phyloP scores from a whole-genome alignment of 2,329 filamentous ascomycete species.

The Dactylonectria estremocensis region DNA sequence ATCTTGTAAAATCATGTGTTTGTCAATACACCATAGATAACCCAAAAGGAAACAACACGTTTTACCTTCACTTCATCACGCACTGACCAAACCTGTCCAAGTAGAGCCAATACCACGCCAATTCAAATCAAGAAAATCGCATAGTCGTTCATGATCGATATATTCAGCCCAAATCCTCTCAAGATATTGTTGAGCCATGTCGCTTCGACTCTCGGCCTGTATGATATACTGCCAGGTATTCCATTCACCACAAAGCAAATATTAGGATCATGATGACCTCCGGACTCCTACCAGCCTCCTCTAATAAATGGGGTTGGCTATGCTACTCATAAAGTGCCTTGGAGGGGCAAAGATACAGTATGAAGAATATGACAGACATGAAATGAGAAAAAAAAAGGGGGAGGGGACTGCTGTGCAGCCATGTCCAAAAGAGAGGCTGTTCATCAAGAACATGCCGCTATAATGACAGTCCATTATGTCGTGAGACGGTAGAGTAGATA shows the following conservation, averaged over 20 bases:
- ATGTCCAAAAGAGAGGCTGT: slow-evolving; percentile 2
- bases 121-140: slow-evolving; percentile 26
- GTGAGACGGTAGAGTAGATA: slow-evolving; percentile 8
- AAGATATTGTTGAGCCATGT: slow-evolving; percentile 28
- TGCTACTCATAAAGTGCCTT: slow-evolving; percentile 26
- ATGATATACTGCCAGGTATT: slow-evolving; percentile 16
- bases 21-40: slow-evolving; percentile 2
- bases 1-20: slow-evolving; percentile 17
- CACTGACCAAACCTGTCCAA: neutral
- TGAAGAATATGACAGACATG: slow-evolving; percentile 4
- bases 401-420: slow-evolving; percentile 21
- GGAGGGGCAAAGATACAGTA: slow-evolving; percentile 18
- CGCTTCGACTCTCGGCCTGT: slow-evolving; percentile 26
- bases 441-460: slow-evolving; percentile 20
- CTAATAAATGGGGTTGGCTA: slow-evolving; percentile 27
- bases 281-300: slow-evolving; percentile 28
- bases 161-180: slow-evolving; percentile 26
- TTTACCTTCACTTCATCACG: neutral
- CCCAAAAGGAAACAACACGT: neutral
- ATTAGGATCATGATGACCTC: slow-evolving; percentile 22
- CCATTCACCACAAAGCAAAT: slow-evolving; percentile 11
- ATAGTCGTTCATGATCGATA: slow-evolving; percentile 41
- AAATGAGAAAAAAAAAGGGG: slow-evolving; percentile 11
- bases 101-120: neutral
- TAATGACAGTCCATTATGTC: slow-evolving; percentile 18